Base-by-base conservation (phyloP, 2,329 filamentous ascomycete species). In the Phialocephala sp. region DNA sequence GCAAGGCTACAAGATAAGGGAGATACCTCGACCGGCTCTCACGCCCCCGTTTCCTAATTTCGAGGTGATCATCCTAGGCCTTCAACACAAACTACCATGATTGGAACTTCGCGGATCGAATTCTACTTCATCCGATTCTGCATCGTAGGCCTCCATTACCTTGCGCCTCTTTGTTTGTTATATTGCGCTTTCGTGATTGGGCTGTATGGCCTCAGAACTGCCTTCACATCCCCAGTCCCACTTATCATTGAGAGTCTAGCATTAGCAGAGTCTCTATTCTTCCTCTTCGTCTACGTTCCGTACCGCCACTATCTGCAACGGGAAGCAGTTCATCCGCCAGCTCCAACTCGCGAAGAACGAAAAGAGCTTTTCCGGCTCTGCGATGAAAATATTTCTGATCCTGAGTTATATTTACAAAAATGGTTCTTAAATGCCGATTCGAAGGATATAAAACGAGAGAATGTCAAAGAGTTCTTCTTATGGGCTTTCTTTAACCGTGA, bases 401-500 rank as follows among this genome's bases (percentile, higher is more conserved):
- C 81, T 0, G 81, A 84, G 43, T 78, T 74, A 41, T 89, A 86
- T 69, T 66, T 89, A 35, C 77, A 74, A 59, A 82, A 80, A 68
- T 90, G 87, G 87, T 89, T 89, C 71, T 76, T 84, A 27, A 83
- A 83, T 35, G 84, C 85, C 8, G 77, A 81, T 18, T 57, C 78
- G 2, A 76, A 79, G 35, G 85, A 87, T 35, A 84, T 90, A 55
- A 81, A 82, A 62, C 78, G 81, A 15, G 85, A 89, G 37, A 88
- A 89, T 72, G 71, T 89, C 59, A 85, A 84, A 74, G 84, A 87
- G 62, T 89, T 87, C 72, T 79, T 87, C 22, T 76, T 81, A n/a
- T 90, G 86, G 87, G 85, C 84, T 0, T 84, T 89, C 60, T 80
- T 85, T 57, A 85, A 84, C 67, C 78, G 79, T 11, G 80, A 78